These are phyloP conservation scores for Ustilago bromivora DNA, from an alignment of 1,284 basidiomycete species.

Conservation along the genomic window DNA sequence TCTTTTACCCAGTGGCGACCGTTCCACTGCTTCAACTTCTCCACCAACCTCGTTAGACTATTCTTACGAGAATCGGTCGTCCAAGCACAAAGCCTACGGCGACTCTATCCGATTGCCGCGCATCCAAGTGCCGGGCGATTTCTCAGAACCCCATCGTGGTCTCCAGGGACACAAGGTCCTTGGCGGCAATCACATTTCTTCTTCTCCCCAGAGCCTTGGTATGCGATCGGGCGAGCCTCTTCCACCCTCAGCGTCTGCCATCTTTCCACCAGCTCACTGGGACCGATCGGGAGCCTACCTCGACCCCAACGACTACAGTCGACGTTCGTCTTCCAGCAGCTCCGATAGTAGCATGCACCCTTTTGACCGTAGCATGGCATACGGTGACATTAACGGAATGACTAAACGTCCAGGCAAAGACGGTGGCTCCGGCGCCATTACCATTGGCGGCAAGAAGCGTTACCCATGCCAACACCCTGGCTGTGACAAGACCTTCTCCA, in stretches of 20 bases:
- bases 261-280: slow-evolving; percentile 49
- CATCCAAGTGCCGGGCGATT: slow-evolving; percentile 41
- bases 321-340: slow-evolving; percentile 40
- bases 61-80: slow-evolving; percentile 34
- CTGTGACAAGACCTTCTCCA: slow-evolving; percentile 81
- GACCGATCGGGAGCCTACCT: slow-evolving; percentile 41
- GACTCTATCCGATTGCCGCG: slow-evolving; percentile 37
- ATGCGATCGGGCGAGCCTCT: slow-evolving; percentile 34
- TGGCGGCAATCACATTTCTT: slow-evolving; percentile 40
- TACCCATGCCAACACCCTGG: slow-evolving; percentile 75
- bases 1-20: slow-evolving; percentile 48
- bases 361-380: slow-evolving; percentile 39
- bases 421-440: slow-evolving; percentile 49
- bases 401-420: slow-evolving; percentile 37
- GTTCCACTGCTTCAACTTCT: slow-evolving; percentile 51
- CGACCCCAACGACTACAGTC: slow-evolving; percentile 41
- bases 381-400: slow-evolving; percentile 34
- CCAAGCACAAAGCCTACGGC: slow-evolving; percentile 18
- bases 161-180: slow-evolving; percentile 51
- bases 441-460: slow-evolving; percentile 69
- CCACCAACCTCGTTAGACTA: slow-evolving; percentile 46
- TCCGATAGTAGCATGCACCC: slow-evolving; percentile 33
- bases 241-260: slow-evolving; percentile 41
- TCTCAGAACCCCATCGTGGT: slow-evolving; percentile 24
- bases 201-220: slow-evolving; percentile 30